Percentiles rank a stretch among this genome's conserved stretches.
phyloP scores from a whole-genome alignment of 2,329 filamentous ascomycete genomes.

The Alternaria sp. region DNA sequence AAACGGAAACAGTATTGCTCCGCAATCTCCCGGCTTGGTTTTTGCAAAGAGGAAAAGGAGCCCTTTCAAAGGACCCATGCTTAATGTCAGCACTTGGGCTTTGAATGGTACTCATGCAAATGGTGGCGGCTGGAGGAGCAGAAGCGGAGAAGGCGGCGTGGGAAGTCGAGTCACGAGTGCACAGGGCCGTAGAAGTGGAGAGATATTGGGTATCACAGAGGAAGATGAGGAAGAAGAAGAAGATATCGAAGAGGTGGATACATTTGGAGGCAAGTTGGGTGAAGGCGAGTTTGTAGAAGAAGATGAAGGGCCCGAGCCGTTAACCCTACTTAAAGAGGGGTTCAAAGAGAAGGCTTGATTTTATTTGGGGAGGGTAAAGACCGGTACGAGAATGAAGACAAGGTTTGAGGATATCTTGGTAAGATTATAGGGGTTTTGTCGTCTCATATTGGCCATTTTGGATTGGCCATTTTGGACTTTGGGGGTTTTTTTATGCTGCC shows the following conservation, averaged over 20 bases:
- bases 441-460: not conserved
- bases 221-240: conserved; percentile 58
- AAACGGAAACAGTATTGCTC: conserved; percentile 63
- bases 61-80: conserved; percentile 81
- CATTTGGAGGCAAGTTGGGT: conserved; percentile 62
- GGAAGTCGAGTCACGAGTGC: conserved; percentile 63
- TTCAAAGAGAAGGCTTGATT: conserved; percentile 7
- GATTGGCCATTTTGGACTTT: not conserved
- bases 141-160: conserved; percentile 21
- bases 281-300: conserved; percentile 47
- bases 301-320: conserved; percentile 22
- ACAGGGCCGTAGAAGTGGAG: conserved; percentile 72
- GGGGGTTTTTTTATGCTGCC: not conserved
- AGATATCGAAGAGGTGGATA: conserved; percentile 65
- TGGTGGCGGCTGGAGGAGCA: conserved; percentile 10
- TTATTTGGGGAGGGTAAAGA: not conserved
- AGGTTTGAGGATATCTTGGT: not conserved
- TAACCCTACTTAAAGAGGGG: conserved; percentile 19
- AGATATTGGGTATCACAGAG: conserved; percentile 69
- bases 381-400: not conserved
- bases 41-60: conserved; percentile 85
- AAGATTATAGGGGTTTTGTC: not conserved
- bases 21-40: conserved; percentile 64
- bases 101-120: not conserved
- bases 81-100: conserved; percentile 55